Evolutionary conservation across 176 grass and related monocot species (phyloP).

Genomic region (maize (Zea mays)): DNA sequence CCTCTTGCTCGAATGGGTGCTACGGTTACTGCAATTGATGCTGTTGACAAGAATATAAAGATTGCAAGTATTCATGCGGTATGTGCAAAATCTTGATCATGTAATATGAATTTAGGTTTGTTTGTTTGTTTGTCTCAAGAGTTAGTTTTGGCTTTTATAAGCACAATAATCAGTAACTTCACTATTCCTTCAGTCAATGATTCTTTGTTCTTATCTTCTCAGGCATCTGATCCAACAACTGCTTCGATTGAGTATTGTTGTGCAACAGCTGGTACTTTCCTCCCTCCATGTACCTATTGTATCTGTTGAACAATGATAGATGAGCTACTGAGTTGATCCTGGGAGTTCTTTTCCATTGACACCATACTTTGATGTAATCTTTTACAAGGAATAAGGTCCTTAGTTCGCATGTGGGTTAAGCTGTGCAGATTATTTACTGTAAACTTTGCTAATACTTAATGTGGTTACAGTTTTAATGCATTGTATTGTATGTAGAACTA

Average conservation of each 20-base stretch:
- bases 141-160: neutral
- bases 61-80: constrained; percentile 88
- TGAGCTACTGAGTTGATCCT: neutral
- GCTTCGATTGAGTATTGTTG: constrained; percentile 90
- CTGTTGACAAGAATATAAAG: constrained; percentile 89
- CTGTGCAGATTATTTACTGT: neutral
- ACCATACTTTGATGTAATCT: neutral
- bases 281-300: neutral
- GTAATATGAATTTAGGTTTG: constrained; percentile 1
- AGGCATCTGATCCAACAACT: constrained; percentile 85
- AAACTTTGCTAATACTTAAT: neutral
- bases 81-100: constrained; percentile 39
- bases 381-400: neutral
- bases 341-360: neutral
- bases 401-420: too few relatives aligned
- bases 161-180: neutral
- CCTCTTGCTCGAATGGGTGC: constrained; percentile 94
- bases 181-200: neutral
- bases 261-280: constrained; percentile 67
- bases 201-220: constrained; percentile 30
- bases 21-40: constrained; percentile 88
- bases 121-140: constrained; percentile 8
- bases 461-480: neutral
- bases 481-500: neutral
- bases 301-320: neutral